Percentiles rank a stretch among this genome's conserved stretches.
Evolutionary conservation across 768 basidiomycete genomes (phyloP).

Genomic region (Termitomyces sp.): DNA sequence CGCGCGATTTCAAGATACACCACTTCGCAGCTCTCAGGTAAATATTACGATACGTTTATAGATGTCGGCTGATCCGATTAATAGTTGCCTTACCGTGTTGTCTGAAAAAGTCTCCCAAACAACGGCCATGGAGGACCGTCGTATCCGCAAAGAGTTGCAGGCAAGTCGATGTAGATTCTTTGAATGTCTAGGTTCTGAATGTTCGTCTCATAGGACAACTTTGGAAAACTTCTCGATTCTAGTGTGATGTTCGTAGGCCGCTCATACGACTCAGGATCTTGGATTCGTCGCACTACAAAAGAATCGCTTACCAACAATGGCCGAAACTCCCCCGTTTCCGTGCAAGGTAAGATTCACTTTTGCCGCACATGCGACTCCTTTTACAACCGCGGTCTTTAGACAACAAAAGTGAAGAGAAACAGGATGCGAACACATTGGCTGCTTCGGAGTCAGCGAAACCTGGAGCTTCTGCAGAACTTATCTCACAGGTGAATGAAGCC

Average conservation of each 20-base stretch:
- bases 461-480: constrained; percentile 34
- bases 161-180: constrained; percentile 25
- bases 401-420: constrained; percentile 56
- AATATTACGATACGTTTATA: constrained; percentile 11
- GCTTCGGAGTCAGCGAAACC: constrained; percentile 26
- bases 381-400: constrained; percentile 20
- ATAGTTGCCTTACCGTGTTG: constrained; percentile 70
- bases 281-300: constrained; percentile 68
- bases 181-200: not conserved
- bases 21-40: constrained; percentile 72
- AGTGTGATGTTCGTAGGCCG: constrained; percentile 71
- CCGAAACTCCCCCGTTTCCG: constrained; percentile 60
- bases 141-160: constrained; percentile 86
- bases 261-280: constrained; percentile 68
- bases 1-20: constrained; percentile 65
- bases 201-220: constrained; percentile 55
- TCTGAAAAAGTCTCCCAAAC: constrained; percentile 86
- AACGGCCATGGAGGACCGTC: constrained; percentile 84
- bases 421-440: constrained; percentile 37
- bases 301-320: constrained; percentile 60
- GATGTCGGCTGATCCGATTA: not conserved
- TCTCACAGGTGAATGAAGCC: constrained; percentile 34
- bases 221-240: constrained; percentile 77
- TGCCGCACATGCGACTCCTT: not conserved
- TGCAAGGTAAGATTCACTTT: constrained; percentile 21